Evolutionary conservation across 2,329 filamentous ascomycete species (phyloP), one percentile per base, ranked within the genome.

Genomic region (Knoxdaviesia proteae): DNA sequence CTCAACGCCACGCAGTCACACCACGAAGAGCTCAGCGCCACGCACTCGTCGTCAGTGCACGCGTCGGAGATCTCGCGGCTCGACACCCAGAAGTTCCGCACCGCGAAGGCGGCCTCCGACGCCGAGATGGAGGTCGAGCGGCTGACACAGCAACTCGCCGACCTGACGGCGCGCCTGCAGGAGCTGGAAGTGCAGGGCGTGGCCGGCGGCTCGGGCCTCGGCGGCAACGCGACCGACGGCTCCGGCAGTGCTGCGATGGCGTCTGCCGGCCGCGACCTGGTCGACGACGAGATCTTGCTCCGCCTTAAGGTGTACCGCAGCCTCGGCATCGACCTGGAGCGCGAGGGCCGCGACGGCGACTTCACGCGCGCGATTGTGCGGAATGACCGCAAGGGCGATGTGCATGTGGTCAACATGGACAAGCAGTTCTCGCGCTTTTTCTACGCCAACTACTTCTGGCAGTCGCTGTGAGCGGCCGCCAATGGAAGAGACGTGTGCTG

Each of bases 361-460:
- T 94, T 88, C 64, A 77, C 72, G 51, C 82, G 83, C 54, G 88
- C 87, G 1, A 72, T 94, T 11, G 79, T 96, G 49, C 68, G 84
- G 47, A 94, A 93, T 56, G 77, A 78, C 46, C 70, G 75, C 49
- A 88, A 86, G 63, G 87, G 86, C 6, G 87, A 96, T 56, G 84
- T 96, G 42, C 84, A 94, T 57, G 83, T 96, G 41, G 79, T 98
- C 47, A 93, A 93, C 54, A 77, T 98, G 57, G 87, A 96, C 53
- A 77, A 81, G 52, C 93, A 90, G 62, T 87, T 94, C 58, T 88
- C 83, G 45, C 71, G 78, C 47, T 88, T 81, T 58, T 94, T 92
- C 55, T 94, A 94, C 54, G 84, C 87, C 29, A 92, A 94, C 53
- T 93, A 93, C 58, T 92, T 96, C 55, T 98, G 90, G 90, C 71